Conservation (phyloP, 2,329 filamentous ascomycete species). For the Diaporthe citrichinensis region DNA sequence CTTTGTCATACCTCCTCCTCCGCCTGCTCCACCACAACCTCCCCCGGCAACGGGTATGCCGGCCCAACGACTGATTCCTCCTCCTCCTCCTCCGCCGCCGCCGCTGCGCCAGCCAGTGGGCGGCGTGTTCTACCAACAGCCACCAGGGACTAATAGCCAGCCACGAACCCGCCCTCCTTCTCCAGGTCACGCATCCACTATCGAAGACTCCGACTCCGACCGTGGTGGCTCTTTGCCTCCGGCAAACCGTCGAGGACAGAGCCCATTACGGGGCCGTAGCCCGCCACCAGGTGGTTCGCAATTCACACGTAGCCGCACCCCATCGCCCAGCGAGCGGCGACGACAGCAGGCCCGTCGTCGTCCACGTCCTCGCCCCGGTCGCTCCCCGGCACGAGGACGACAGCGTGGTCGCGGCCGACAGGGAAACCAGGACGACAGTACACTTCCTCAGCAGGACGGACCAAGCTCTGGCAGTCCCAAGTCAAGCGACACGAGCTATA, state of each 20-base stretch:
- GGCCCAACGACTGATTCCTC: neutral
- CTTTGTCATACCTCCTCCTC: conserved; percentile 21
- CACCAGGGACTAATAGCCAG: neutral
- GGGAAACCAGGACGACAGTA: neutral
- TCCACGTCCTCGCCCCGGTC: neutral
- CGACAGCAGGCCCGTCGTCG: neutral
- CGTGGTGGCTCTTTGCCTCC: conserved; percentile 18
- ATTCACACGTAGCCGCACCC: neutral
- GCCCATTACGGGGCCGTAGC: neutral
- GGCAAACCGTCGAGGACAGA: neutral
- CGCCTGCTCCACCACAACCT: conserved; percentile 6
- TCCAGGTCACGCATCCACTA: conserved; percentile 32
- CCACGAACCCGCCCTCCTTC: conserved; percentile 14
- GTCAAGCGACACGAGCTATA: conserved; percentile 26
- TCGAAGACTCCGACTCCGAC: conserved; percentile 28
- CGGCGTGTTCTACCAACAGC: neutral
- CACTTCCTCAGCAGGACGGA: neutral
- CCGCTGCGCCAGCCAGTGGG: neutral
- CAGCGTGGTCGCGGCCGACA: neutral
- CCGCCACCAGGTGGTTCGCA: conserved; percentile 19
- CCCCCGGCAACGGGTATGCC: neutral
- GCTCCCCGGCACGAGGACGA: conserved; percentile 2
- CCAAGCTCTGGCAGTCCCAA: neutral
- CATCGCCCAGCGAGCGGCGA: neutral
- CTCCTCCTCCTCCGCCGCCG: neutral